Conservation (phyloP, 805 yeast species). For the Saccharomycopsis microspora region DNA sequence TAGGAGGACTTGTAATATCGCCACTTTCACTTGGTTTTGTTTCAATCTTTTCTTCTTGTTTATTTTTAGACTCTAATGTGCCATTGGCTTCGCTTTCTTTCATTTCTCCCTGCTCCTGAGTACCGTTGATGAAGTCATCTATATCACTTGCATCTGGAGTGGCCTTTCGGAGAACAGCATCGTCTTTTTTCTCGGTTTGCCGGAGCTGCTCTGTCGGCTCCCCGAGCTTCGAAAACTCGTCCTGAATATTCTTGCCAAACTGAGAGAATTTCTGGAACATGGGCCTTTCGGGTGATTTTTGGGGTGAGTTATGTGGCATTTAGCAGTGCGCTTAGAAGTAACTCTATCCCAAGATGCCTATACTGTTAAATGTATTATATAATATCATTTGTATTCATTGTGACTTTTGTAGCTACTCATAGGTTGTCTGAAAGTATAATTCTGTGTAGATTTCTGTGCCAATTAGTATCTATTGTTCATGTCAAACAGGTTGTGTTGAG, state of each 20-base stretch:
- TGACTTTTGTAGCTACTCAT: no score
- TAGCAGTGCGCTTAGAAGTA: no score
- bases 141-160: constrained; percentile 39
- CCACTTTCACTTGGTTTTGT: neutral
- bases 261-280: constrained; percentile 29
- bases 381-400: no score
- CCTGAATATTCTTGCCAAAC: constrained; percentile 49
- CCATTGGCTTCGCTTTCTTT: constrained; percentile 9
- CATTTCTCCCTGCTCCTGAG: constrained; percentile 24
- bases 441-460: no score
- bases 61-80: neutral
- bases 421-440: no score
- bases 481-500: no score
- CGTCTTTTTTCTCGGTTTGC: constrained; percentile 9
- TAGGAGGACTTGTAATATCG: constrained; percentile 10
- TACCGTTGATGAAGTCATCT: constrained; percentile 28
- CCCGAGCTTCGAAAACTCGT: constrained; percentile 39
- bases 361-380: no score
- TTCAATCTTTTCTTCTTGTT: constrained; percentile 13
- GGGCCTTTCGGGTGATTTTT: constrained; percentile 15
- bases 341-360: no score
- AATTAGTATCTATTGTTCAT: no score
- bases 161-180: constrained; percentile 25
- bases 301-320: no score
- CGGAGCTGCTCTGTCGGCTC: constrained; percentile 1